Evolutionary conservation across 2,329 filamentous ascomycete genomes (phyloP).

Genomic region (Cercospora sesami): DNA sequence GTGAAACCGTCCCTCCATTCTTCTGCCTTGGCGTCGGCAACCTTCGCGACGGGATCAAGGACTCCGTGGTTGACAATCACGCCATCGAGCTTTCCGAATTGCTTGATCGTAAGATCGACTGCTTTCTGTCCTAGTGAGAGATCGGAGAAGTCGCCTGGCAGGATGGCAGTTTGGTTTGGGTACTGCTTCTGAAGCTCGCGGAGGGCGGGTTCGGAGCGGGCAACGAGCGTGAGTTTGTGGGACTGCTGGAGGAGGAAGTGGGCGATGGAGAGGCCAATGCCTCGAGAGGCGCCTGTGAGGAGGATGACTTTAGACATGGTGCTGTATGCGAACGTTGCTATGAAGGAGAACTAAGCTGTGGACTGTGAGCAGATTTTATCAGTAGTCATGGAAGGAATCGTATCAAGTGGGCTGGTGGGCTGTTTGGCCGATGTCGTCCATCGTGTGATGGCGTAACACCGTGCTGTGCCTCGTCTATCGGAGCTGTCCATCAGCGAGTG

Average conservation of each 20-base stretch:
- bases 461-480: neutral
- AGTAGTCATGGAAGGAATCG: neutral
- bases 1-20: conserved; percentile 78
- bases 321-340: neutral
- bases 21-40: conserved; percentile 66
- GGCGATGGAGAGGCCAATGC: conserved; percentile 63
- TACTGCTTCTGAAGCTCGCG: conserved; percentile 56
- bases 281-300: conserved; percentile 64
- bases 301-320: conserved; percentile 48
- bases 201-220: conserved; percentile 57
- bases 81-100: conserved; percentile 70
- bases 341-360: neutral
- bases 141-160: conserved; percentile 60
- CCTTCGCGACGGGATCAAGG: conserved; percentile 70
- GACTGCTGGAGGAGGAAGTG: conserved; percentile 55
- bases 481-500: neutral
- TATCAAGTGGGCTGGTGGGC: neutral
- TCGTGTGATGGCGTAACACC: neutral
- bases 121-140: conserved; percentile 58
- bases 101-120: conserved; percentile 63
- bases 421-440: neutral
- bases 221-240: conserved; percentile 56
- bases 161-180: conserved; percentile 53
- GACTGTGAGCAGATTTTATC: neutral
- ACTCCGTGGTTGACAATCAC: conserved; percentile 86